Conservation (phyloP, 805 yeast species). For the Komagataella mondaviorum region DNA sequence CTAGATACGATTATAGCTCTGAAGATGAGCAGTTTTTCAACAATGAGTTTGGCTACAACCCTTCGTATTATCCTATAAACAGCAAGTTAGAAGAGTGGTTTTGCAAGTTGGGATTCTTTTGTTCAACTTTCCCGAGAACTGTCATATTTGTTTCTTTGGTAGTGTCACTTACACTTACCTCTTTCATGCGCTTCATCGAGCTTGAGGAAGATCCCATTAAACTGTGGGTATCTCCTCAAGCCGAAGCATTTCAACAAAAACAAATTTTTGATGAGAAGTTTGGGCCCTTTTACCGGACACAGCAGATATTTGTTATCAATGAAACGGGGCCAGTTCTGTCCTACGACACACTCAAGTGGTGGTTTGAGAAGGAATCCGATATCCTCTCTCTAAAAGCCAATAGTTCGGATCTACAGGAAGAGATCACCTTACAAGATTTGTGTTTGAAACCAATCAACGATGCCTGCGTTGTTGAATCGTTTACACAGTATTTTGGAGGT, state of each 20-base stretch:
- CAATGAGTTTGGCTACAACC: constrained; percentile 16
- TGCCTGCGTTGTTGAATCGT: constrained; percentile 73
- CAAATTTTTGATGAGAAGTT: constrained; percentile 63
- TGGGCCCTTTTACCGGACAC: constrained; percentile 86
- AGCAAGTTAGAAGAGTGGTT: constrained; percentile 32
- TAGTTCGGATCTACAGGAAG: constrained; percentile 3
- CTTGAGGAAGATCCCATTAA: constrained; percentile 73
- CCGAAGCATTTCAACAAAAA: constrained; percentile 57
- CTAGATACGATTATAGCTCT: constrained; percentile 11
- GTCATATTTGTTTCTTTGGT: constrained; percentile 30
- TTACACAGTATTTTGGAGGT: constrained; percentile 79
- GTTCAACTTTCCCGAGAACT: constrained; percentile 46
- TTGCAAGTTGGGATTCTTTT: constrained; percentile 36
- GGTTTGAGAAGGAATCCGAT: constrained; percentile 67
- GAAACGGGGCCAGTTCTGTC: constrained; percentile 56
- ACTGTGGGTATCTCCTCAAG: constrained; percentile 79
- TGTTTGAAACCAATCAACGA: constrained; percentile 80
- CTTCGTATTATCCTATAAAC: constrained; percentile 26
- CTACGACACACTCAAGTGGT: constrained; percentile 71
- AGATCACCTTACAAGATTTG: constrained; percentile 38
- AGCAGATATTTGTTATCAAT: constrained; percentile 66
- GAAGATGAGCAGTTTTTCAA: constrained; percentile 14
- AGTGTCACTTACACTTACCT: constrained; percentile 30
- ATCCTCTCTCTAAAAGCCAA: constrained; percentile 21
- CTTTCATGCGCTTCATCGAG: constrained; percentile 35